A percentile compares a stretch with the other conserved stretches of the same genome.
These are phyloP conservation scores for Colletotrichum sansevieriae DNA, from an alignment of 2,329 filamentous ascomycete species.

Conservation along the genomic window DNA sequence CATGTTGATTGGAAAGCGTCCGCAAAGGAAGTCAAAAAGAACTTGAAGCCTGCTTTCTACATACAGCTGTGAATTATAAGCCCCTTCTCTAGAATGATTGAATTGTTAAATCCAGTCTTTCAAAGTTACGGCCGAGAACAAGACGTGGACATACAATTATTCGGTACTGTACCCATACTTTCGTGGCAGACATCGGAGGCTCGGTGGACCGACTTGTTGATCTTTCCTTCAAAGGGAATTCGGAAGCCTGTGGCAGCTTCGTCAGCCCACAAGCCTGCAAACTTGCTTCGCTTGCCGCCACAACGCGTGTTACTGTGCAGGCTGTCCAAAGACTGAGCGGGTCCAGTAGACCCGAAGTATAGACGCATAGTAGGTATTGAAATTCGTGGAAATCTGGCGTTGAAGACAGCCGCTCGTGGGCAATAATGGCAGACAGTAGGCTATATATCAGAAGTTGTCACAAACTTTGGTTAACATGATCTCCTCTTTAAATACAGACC, in stretches of 20 bases:
- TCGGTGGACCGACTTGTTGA: conserved; percentile 17
- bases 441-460: too few species aligned
- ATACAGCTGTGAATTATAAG: background rate
- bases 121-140: conserved; percentile 1
- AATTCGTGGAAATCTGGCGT: too few species aligned
- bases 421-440: too few species aligned
- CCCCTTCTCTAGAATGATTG: background rate
- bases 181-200: conserved; percentile 13
- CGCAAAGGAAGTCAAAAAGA: background rate
- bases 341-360: too few species aligned
- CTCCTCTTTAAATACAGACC: too few species aligned
- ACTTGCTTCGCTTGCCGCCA: conserved; percentile 19
- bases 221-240: conserved; percentile 2
- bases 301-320: conserved; percentile 6
- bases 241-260: background rate
- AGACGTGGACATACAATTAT: conserved; percentile 23
- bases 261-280: too few species aligned
- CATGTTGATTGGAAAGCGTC: background rate
- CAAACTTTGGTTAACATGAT: too few species aligned
- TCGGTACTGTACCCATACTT: conserved; percentile 29
- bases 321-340: background rate
- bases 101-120: background rate
- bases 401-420: too few species aligned
- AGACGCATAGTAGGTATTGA: too few species aligned
- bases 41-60: background rate